Evolutionary conservation across 2,329 filamentous ascomycete species (phyloP), one percentile per base, ranked within the genome.

Genomic region (Domatiomyces catenatus): DNA sequence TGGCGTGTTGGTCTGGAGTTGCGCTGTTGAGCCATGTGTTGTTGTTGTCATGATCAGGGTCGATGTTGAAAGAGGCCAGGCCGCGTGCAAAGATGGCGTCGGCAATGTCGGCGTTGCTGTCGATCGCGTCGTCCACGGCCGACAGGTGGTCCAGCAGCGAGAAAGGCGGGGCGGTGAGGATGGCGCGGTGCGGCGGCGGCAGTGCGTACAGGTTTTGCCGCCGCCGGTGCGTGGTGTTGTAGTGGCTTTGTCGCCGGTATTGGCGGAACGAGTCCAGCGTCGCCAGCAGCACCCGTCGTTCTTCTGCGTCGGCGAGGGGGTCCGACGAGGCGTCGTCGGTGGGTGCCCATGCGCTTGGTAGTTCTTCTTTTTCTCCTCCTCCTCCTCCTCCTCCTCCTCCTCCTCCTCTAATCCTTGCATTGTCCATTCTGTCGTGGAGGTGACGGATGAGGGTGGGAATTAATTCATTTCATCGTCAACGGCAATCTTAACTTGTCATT

Each of bases 171-270:
- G 76, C 76, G 0, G 87, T 81, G 0, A 98, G 77, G 62, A 94
- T 75, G 61, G 84, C 77, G 81, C 87, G 92, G 64, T 98, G 89
- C 1, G 76, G 72, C 52, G 83, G 80, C 1, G 90, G 87, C 5
- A 98, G 75, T 7, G 88, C 85, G 66, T 96, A 98, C 68, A 98
- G 95, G 12, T 87, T 84, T 66, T 92, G 88, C 24, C 93, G 81
- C 19, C 92, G 83, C 17, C 89, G 76, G 66, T 96, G 90, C 3
- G 90, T 96, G 56, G 85, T 83, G 66, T 94, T 93, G 69, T 84
- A 84, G 65, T 96, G 90, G 4, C 89, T 84, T 20, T 81, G 78
- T 60, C 82, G 84, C 56, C 85, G 82, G 65, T 95, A 95, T 67
- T 89, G 85, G 50, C 87, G 76, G 67, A 92, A 96, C 8, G 90